These are phyloP conservation scores for Paraleonurus japonicus DNA, from an alignment of 257 asterid species.

Conservation along the genomic window DNA sequence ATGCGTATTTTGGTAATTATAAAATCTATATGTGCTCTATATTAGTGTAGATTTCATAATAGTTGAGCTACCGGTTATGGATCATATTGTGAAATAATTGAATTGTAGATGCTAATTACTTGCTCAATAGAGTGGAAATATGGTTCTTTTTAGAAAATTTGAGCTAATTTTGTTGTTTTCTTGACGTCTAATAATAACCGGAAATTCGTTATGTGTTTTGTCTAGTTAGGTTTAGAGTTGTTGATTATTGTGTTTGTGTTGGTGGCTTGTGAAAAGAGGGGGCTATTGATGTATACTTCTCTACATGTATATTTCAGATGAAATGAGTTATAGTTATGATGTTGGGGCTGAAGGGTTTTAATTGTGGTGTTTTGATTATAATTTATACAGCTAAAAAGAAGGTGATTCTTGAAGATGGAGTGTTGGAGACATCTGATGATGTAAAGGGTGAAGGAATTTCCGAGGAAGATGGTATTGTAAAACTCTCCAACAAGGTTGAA, in stretches of 20 bases:
- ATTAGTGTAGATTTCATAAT: neutral
- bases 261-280: neutral
- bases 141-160: neutral
- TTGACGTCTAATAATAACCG: neutral
- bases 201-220: neutral
- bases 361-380: conserved; percentile 23
- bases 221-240: conserved; percentile 12
- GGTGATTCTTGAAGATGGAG: conserved; percentile 50
- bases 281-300: neutral
- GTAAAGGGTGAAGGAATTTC: conserved; percentile 35
- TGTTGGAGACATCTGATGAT: conserved; percentile 44
- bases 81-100: neutral
- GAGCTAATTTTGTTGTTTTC: conserved; percentile 14
- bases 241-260: conserved; percentile 6
- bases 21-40: neutral
- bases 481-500: conserved; percentile 38
- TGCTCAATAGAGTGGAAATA: neutral
- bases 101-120: neutral
- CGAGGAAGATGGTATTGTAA: conserved; percentile 35
- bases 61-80: conserved; percentile 18
- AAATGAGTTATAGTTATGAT: neutral
- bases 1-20: neutral
- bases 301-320: neutral
- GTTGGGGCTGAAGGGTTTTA: neutral
- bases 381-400: conserved; percentile 54